Percentiles rank a stretch among this genome's conserved stretches.
Conservation (phyloP, 1,139 yeast genomes). For the Yarrowia galli region DNA sequence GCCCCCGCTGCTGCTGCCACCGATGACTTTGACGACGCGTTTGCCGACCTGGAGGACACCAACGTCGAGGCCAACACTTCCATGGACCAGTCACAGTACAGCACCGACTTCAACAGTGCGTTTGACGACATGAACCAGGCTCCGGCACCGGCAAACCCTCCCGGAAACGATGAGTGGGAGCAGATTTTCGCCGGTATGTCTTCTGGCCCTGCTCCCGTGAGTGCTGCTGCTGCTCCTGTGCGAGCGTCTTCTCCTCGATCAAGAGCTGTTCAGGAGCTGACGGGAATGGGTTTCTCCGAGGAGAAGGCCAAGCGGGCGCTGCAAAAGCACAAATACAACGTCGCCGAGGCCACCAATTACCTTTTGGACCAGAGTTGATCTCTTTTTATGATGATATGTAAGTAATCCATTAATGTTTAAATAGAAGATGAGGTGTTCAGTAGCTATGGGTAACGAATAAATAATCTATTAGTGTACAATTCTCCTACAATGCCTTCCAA, state of each 20-base stretch:
- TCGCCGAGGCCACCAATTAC: constrained; percentile 85
- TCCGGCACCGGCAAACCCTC: constrained; percentile 27
- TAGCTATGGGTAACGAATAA: not conserved
- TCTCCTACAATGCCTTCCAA: constrained; percentile 3
- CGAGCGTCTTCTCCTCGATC: constrained; percentile 40
- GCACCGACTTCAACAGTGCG: constrained; percentile 57
- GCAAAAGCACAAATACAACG: constrained; percentile 70
- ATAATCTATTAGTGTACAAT: constrained; percentile 2
- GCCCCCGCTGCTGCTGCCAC: constrained; percentile 1
- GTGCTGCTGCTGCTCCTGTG: constrained; percentile 39
- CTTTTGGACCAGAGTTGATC: constrained; percentile 61
- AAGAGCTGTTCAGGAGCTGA: constrained; percentile 59
- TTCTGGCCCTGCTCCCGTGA: constrained; percentile 54
- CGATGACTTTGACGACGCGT: constrained; percentile 47
- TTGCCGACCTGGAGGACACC: constrained; percentile 46
- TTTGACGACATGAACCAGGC: constrained; percentile 44
- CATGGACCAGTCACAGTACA: constrained; percentile 47
- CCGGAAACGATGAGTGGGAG: constrained; percentile 76
- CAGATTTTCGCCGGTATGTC: constrained; percentile 92
- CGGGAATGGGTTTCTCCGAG: constrained; percentile 87
- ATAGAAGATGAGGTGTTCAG: too few species aligned
- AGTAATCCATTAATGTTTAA: constrained; percentile 13
- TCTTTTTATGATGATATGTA: constrained; percentile 36
- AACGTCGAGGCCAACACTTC: constrained; percentile 44
- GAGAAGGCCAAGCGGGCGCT: constrained; percentile 73